Evolutionary conservation across 495 filamentous ascomycete genomes (phyloP).

Genomic region (Ascobolus immersus): DNA sequence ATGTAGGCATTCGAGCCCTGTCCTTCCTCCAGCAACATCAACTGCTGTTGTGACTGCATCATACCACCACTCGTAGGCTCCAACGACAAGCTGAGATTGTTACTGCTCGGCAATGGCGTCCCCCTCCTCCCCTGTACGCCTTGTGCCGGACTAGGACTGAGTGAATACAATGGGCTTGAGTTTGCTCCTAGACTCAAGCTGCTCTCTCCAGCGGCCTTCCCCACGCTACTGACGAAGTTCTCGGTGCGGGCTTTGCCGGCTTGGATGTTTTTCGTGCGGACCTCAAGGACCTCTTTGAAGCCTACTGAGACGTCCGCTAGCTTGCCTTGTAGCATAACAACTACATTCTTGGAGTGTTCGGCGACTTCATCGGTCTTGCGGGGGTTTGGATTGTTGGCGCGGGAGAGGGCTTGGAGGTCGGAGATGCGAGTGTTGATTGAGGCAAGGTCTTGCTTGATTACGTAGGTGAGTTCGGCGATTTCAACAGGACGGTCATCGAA

Average conservation of each 20-base stretch:
- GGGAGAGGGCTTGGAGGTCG: constrained; percentile 41
- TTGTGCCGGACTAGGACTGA: too few species aligned
- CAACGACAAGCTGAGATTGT: too few species aligned
- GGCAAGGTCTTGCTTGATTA: constrained; percentile 93
- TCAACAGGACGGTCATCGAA: constrained; percentile 93
- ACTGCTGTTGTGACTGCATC: constrained; percentile 67
- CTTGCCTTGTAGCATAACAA: constrained; percentile 77
- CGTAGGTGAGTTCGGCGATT: constrained; percentile 82
- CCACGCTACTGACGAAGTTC: constrained; percentile 67
- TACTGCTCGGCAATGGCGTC: too few species aligned
- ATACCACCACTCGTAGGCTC: too few species aligned
- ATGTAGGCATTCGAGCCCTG: constrained; percentile 69
- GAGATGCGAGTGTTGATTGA: constrained; percentile 71
- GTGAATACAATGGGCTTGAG: constrained; percentile 56
- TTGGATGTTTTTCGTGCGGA: constrained; percentile 94
- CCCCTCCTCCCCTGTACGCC: too few species aligned
- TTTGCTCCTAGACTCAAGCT: constrained; percentile 11
- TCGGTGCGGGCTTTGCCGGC: constrained; percentile 77
- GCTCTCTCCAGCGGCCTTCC: constrained; percentile 11
- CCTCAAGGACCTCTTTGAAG: constrained; percentile 93
- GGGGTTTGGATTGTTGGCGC: constrained; percentile 45
- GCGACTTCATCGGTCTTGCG: constrained; percentile 44
- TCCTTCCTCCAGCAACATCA: constrained; percentile 86
- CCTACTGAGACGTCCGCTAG: constrained; percentile 78
- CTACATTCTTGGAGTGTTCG: constrained; percentile 94